Evolutionary conservation across 306 rosid genomes (phyloP).

Genomic region (Vicia faba): DNA sequence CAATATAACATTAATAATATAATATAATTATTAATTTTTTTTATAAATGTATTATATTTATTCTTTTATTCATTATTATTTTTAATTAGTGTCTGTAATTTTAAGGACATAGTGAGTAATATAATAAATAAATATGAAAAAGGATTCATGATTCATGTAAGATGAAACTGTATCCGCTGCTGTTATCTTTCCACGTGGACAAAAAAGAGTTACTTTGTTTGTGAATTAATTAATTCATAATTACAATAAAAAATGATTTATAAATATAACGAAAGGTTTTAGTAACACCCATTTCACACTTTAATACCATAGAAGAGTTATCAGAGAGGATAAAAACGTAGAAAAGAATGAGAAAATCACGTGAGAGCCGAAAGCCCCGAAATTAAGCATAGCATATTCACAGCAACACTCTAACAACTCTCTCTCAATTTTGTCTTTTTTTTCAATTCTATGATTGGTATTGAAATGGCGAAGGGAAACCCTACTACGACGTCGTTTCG

Average conservation of each 20-base stretch:
- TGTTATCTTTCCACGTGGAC: neutral
- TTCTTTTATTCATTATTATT: too few relatives aligned
- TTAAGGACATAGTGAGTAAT: too few relatives aligned
- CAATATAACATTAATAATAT: too few relatives aligned
- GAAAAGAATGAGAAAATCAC: conserved; percentile 3
- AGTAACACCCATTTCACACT: neutral
- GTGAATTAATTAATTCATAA: neutral
- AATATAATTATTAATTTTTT: too few relatives aligned
- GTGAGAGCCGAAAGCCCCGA: conserved; percentile 1
- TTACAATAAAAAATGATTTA: neutral
- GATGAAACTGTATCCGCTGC: neutral
- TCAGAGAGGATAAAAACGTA: conserved; percentile 6
- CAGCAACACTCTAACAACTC: neutral
- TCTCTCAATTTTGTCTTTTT: too few relatives aligned
- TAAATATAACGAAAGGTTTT: conserved; percentile 1
- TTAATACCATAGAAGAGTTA: neutral
- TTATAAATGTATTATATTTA: too few relatives aligned
- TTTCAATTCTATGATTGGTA: neutral
- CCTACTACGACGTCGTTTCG: conserved; percentile 53
- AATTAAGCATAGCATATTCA: conserved; percentile 10
- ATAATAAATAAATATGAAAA: neutral
- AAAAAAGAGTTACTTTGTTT: neutral
- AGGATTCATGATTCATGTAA: neutral
- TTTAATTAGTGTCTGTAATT: too few relatives aligned
- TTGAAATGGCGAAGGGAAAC: conserved; percentile 59